Percentiles rank a stretch among this genome's conserved stretches.
phyloP scores from a whole-genome alignment of 2,329 filamentous ascomycete species.

The Volutella citrinella region DNA sequence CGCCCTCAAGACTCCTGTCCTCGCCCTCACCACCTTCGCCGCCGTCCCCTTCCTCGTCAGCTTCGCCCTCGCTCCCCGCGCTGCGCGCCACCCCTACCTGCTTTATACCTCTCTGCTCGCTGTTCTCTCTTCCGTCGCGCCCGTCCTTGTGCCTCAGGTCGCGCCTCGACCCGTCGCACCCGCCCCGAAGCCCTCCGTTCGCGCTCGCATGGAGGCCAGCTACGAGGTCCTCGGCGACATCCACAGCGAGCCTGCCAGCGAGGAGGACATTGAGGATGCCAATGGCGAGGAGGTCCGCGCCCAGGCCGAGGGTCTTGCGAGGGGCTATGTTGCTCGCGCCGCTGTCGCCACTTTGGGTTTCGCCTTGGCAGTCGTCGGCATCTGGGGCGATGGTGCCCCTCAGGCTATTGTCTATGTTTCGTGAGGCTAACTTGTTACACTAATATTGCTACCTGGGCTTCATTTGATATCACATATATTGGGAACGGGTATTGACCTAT shows the following conservation, averaged over 20 bases:
- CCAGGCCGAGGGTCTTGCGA: constrained; percentile 53
- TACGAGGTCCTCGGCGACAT: constrained; percentile 64
- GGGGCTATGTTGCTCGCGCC: constrained; percentile 53
- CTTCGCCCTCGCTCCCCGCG: constrained; percentile 71
- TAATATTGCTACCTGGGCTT: constrained; percentile 7
- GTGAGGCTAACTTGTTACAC: constrained; percentile 15
- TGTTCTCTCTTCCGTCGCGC: constrained; percentile 56
- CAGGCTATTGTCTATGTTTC: constrained; percentile 32
- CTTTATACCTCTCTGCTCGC: constrained; percentile 77
- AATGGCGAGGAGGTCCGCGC: constrained; percentile 62
- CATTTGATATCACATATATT: too few relatives aligned
- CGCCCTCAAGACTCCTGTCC: constrained; percentile 62
- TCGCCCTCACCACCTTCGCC: constrained; percentile 66
- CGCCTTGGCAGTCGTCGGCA: constrained; percentile 59
- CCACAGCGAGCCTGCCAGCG: constrained; percentile 46
- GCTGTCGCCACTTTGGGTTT: constrained; percentile 55
- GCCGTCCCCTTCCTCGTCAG: constrained; percentile 72
- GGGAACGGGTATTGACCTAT: too few relatives aligned
- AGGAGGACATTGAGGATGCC: constrained; percentile 50
- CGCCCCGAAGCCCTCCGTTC: constrained; percentile 27
- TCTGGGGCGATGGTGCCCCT: constrained; percentile 61
- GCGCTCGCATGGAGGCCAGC: constrained; percentile 62
- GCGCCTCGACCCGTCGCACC: constrained; percentile 23
- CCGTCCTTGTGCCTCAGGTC: constrained; percentile 42
- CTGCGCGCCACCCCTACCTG: constrained; percentile 81